Evolutionary conservation across 2,329 filamentous ascomycete species (phyloP).

Genomic region (Aspergillus caelatus): DNA sequence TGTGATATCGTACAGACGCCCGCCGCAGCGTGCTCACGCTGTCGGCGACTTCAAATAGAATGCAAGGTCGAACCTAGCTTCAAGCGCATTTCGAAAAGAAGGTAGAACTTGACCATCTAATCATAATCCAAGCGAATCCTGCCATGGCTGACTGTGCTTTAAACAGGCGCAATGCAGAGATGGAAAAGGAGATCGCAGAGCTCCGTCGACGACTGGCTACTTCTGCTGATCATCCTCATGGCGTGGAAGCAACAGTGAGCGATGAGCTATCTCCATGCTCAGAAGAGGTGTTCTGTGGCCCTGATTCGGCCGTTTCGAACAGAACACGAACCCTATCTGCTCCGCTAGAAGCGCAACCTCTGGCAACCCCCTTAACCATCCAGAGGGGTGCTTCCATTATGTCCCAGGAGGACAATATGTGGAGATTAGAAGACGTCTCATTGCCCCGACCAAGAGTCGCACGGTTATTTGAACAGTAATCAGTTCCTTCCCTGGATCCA

Average conservation of each 20-base stretch:
- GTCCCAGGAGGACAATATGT: slow-evolving; percentile 44
- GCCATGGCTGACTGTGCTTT: slow-evolving; percentile 13
- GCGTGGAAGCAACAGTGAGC: slow-evolving; percentile 27
- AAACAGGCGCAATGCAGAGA: slow-evolving; percentile 61
- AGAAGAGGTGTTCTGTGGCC: slow-evolving; percentile 36
- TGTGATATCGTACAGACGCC: slow-evolving; percentile 69
- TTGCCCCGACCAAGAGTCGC: slow-evolving; percentile 42
- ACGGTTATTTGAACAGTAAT: slow-evolving; percentile 49
- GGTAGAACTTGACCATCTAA: slow-evolving; percentile 24
- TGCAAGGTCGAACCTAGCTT: slow-evolving; percentile 69
- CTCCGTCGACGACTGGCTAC: slow-evolving; percentile 48
- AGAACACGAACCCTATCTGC: slow-evolving; percentile 35
- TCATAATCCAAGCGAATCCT: neutral
- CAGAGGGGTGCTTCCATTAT: slow-evolving; percentile 37
- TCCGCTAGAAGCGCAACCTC: slow-evolving; percentile 35
- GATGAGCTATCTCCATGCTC: slow-evolving; percentile 39
- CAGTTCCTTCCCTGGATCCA: neutral
- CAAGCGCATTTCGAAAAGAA: slow-evolving; percentile 66
- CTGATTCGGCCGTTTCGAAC: slow-evolving; percentile 32
- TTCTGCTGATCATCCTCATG: slow-evolving; percentile 32
- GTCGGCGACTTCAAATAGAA: slow-evolving; percentile 61
- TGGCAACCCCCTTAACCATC: slow-evolving; percentile 37
- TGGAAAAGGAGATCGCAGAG: slow-evolving; percentile 60
- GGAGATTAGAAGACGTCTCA: slow-evolving; percentile 53
- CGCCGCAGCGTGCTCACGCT: slow-evolving; percentile 63